phyloP scores from a whole-genome alignment of 2,329 filamentous ascomycete genomes.

The Fusarium clavum region DNA sequence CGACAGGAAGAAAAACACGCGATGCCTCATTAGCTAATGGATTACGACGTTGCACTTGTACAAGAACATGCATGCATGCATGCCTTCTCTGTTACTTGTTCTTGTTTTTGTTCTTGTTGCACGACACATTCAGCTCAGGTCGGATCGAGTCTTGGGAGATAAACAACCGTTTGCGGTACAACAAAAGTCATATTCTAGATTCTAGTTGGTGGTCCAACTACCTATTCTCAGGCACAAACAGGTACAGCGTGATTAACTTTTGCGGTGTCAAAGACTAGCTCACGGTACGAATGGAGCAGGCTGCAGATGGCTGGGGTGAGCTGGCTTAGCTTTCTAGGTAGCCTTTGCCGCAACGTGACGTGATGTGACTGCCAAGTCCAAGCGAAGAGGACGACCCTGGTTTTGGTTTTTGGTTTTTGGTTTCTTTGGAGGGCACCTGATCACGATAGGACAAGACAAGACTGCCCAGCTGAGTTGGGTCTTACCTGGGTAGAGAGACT shows the following conservation, averaged over 20 bases:
- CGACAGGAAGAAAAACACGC: slow-evolving; percentile 26
- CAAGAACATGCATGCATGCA: background rate
- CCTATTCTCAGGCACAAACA: background rate
- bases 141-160: background rate
- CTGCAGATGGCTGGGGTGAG: slow-evolving; percentile 5
- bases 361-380: slow-evolving; percentile 29
- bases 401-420: slow-evolving; percentile 7
- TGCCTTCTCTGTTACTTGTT: background rate
- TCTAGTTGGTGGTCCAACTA: too few relatives aligned
- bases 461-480: slow-evolving; percentile 29
- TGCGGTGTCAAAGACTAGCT: slow-evolving; percentile 18
- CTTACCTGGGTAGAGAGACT: background rate
- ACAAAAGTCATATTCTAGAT: background rate
- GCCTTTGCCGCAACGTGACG: slow-evolving; percentile 22
- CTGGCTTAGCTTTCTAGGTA: background rate
- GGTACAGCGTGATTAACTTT: slow-evolving; percentile 13
- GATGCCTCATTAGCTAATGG: slow-evolving; percentile 2
- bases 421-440: slow-evolving; percentile 31
- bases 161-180: slow-evolving; percentile 2
- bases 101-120: slow-evolving; percentile 11
- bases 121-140: background rate
- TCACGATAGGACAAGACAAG: slow-evolving; percentile 16
- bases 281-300: slow-evolving; percentile 10
- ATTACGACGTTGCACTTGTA: slow-evolving; percentile 20
- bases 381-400: slow-evolving; percentile 24